Percentiles rank a stretch among this genome's conserved stretches.
Evolutionary conservation across 129 eudicot genomes (phyloP).

Genomic region (Centrapalus pauciflorus): DNA sequence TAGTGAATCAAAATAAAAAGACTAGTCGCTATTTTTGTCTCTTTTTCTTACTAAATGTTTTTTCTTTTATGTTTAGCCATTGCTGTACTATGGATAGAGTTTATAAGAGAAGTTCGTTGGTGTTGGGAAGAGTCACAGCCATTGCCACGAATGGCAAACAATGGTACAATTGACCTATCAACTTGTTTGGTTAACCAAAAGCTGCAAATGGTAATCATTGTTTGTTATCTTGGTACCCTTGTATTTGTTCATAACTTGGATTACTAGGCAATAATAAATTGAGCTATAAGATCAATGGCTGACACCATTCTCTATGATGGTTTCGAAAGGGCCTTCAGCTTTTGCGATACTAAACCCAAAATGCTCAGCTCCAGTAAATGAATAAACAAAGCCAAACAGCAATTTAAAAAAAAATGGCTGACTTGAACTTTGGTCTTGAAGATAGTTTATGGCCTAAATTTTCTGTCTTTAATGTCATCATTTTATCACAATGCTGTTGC

Average conservation of each 20-base stretch:
- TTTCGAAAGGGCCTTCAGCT: no score
- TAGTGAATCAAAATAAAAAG: neutral
- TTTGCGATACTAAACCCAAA: no score
- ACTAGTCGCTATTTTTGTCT: neutral
- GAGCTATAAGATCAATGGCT: no score
- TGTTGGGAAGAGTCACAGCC: conserved; percentile 98
- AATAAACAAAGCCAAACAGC: no score
- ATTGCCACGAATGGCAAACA: conserved; percentile 65
- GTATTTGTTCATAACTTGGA: neutral
- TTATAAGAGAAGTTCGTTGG: conserved; percentile 97
- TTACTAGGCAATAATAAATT: neutral
- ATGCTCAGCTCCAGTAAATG: no score
- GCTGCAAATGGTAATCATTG: conserved; percentile 72
- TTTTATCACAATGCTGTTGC: conserved; percentile 4
- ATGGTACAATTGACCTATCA: conserved; percentile 64
- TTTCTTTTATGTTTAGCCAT: conserved; percentile 55
- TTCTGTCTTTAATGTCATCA: neutral
- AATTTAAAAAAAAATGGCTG: no score
- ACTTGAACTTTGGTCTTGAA: no score
- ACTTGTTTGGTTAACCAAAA: conserved; percentile 88
- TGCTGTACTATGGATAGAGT: conserved; percentile 96
- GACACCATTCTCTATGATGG: no score
- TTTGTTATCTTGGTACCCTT: neutral
- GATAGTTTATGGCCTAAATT: no score
- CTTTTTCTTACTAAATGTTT: neutral